These are phyloP conservation scores for Castanopsis chinensis DNA, from an alignment of 306 rosid species.

Conservation along the genomic window DNA sequence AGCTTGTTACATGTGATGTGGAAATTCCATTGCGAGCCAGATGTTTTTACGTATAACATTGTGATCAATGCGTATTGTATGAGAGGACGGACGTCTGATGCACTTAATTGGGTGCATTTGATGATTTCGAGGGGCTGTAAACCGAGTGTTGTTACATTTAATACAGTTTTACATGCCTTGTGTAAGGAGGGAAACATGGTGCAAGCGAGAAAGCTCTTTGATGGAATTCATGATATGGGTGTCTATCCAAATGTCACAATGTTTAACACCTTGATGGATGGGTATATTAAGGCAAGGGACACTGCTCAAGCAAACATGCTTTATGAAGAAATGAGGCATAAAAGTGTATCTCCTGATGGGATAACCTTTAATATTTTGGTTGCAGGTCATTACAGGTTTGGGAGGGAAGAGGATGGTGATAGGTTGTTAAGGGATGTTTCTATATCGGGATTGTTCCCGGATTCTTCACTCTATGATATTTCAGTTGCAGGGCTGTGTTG, in stretches of 20 bases:
- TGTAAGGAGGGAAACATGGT: constrained; percentile 70
- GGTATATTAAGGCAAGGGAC: constrained; percentile 76
- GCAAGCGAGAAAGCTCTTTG: constrained; percentile 54
- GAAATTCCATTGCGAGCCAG: constrained; percentile 51
- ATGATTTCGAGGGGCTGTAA: constrained; percentile 53
- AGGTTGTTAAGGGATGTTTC: constrained; percentile 44
- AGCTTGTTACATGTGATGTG: constrained; percentile 63
- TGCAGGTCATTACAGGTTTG: constrained; percentile 62
- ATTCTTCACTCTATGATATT: constrained; percentile 48
- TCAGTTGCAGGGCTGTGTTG: constrained; percentile 61
- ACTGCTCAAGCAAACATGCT: constrained; percentile 59
- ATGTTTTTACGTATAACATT: constrained; percentile 52
- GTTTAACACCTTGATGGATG: constrained; percentile 66
- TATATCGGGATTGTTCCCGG: constrained; percentile 33
- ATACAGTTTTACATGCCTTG: constrained; percentile 51
- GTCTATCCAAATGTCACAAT: constrained; percentile 30
- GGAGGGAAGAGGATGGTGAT: constrained; percentile 57
- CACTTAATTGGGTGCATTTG: constrained; percentile 44
- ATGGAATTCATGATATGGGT: constrained; percentile 43
- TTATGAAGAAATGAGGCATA: constrained; percentile 64
- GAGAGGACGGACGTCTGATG: constrained; percentile 48
- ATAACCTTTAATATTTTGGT: constrained; percentile 75
- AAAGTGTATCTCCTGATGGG: constrained; percentile 52
- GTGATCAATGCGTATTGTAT: constrained; percentile 48
- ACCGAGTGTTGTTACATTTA: constrained; percentile 48